Conservation (phyloP, 805 yeast genomes). For the Metschnikowia drakensbergensis region DNA sequence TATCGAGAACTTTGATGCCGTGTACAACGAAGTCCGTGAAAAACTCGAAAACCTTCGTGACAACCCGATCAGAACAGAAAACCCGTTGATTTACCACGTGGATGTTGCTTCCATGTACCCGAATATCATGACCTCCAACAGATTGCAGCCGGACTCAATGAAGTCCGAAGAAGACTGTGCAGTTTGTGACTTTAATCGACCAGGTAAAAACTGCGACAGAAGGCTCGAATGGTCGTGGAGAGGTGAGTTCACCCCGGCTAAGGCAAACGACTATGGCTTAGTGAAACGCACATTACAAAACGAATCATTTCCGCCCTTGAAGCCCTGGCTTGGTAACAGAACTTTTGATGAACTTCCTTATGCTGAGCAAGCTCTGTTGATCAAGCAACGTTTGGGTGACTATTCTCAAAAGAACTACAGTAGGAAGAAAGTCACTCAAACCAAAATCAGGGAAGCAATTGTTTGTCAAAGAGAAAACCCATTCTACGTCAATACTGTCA, state of each 20-base stretch:
- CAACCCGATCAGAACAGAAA: slow-evolving; percentile 64
- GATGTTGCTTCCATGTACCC: slow-evolving; percentile 99
- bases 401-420: slow-evolving; percentile 85
- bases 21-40: slow-evolving; percentile 53
- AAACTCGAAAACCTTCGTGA: slow-evolving; percentile 56
- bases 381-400: slow-evolving; percentile 76
- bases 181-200: slow-evolving; percentile 93
- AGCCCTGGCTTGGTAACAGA: slow-evolving; percentile 53
- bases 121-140: slow-evolving; percentile 94
- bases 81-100: slow-evolving; percentile 90
- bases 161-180: slow-evolving; percentile 94
- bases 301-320: slow-evolving; percentile 68
- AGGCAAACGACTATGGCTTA: slow-evolving; percentile 87
- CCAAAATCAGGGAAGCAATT: slow-evolving; percentile 85
- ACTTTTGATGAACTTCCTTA: slow-evolving; percentile 74
- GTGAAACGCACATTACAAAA: slow-evolving; percentile 76
- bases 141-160: slow-evolving; percentile 98
- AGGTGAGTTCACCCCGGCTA: slow-evolving; percentile 91
- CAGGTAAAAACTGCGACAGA: slow-evolving; percentile 91
- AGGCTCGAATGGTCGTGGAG: slow-evolving; percentile 96
- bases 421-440: slow-evolving; percentile 74
- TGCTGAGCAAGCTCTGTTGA: slow-evolving; percentile 68
- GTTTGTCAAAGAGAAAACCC: slow-evolving; percentile 98
- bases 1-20: slow-evolving; percentile 75
- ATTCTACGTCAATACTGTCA: slow-evolving; percentile 90